Conservation (phyloP, 768 basidiomycete species). For the Rhodosporidiobolus odoratus region DNA sequence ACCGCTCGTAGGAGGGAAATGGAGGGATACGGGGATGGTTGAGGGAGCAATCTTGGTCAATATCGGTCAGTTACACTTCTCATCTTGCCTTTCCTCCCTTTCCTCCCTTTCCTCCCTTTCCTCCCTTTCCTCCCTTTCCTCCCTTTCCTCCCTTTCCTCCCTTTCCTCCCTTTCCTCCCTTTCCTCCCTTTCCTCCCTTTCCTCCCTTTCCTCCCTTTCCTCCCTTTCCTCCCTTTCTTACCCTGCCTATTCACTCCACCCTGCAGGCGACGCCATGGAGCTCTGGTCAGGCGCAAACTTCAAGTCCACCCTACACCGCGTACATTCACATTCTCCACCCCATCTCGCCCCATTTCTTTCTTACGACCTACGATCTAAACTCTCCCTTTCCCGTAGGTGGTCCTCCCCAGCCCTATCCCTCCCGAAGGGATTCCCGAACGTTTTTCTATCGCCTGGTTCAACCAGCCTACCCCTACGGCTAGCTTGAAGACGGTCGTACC, state of each 20-base stretch:
- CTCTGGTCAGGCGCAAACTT: slow-evolving; percentile 24
- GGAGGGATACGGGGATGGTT: slow-evolving; percentile 25
- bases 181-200: too few species aligned
- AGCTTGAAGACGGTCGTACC: slow-evolving; percentile 24
- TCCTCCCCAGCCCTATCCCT: slow-evolving; percentile 21
- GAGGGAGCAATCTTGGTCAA: slow-evolving; percentile 26
- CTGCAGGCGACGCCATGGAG: slow-evolving; percentile 22
- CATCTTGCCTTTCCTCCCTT: too few species aligned
- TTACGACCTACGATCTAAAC: neutral
- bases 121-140: too few species aligned
- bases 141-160: too few species aligned
- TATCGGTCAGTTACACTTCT: slow-evolving; percentile 2
- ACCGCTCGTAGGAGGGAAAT: slow-evolving; percentile 16
- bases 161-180: too few species aligned
- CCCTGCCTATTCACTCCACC: too few species aligned
- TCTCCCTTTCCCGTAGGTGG: slow-evolving; percentile 9
- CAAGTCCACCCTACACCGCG: slow-evolving; percentile 39
- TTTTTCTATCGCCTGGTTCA: slow-evolving; percentile 35
- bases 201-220: too few species aligned
- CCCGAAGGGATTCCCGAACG: slow-evolving; percentile 33
- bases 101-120: too few species aligned
- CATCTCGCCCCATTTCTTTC: neutral
- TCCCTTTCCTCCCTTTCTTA: too few species aligned
- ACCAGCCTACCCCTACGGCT: slow-evolving; percentile 18
- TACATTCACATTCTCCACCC: neutral